Conservation (phyloP, 2,329 filamentous ascomycete species). For the Botryosphaeria dothidea region DNA sequence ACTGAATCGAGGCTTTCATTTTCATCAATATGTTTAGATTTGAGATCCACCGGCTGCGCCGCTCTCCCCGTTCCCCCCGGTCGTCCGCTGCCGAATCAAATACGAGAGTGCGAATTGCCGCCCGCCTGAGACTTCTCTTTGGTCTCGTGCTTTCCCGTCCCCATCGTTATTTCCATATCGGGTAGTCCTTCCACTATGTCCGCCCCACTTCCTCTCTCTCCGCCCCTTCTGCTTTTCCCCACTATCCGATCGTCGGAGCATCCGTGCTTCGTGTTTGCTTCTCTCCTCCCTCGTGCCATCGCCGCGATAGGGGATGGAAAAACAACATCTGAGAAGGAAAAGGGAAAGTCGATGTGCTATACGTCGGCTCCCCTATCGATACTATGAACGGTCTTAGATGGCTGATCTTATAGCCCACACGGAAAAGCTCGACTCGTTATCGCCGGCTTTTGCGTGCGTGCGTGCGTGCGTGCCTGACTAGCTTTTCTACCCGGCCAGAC, state of each 20-base stretch:
- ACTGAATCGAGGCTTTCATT: not conserved
- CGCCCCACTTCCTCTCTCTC: not conserved
- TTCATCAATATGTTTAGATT: not conserved
- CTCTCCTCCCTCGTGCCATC: not conserved
- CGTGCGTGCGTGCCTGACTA: too few species aligned
- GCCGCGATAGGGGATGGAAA: not conserved
- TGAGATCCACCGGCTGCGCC: slow-evolving; percentile 7
- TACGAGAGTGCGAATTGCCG: not conserved
- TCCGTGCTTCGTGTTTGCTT: not conserved
- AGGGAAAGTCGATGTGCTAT: slow-evolving; percentile 2
- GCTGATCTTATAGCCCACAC: not conserved
- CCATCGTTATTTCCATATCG: not conserved
- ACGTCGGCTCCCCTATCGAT: not conserved
- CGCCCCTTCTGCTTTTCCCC: not conserved
- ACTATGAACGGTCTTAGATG: not conserved
- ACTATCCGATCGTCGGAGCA: not conserved
- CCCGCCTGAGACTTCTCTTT: not conserved
- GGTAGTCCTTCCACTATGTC: not conserved
- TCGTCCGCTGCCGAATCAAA: not conserved
- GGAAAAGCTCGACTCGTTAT: too few species aligned
- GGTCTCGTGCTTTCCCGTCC: not conserved
- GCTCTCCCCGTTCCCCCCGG: not conserved
- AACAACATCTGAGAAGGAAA: not conserved
- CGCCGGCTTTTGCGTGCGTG: too few species aligned
- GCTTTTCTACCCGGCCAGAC: too few species aligned